Evolutionary conservation across 257 asterid genomes (phyloP), one percentile per base, ranked within the genome.

Genomic region (Solanum chmielewskii): DNA sequence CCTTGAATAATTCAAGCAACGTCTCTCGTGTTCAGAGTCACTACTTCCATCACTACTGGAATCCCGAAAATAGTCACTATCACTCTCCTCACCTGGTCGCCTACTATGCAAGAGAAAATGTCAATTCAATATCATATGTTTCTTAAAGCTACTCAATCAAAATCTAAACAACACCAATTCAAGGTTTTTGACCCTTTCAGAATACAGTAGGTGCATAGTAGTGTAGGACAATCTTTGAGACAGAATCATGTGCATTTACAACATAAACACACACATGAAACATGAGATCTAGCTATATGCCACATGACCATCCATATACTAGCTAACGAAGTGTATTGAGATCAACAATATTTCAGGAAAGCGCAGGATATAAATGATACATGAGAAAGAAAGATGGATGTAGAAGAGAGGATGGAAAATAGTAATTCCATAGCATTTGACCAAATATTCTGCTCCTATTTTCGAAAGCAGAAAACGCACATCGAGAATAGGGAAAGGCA

Each of bases 11-110:
- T 87, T 91, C 83, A 83, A 88, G 91, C 87, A 88, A 86, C 89
- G 90, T 86, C 94, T 92, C 69, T 95, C 98, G 47, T 90, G 96
- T 86, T 96, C 98, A 83, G 92, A 89, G 90, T 97, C 99, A 92
- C 99, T 97, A 89, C 98, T 96, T 78, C 97, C 94, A 82, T 96
- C 98, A 85, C 99, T 97, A 90, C 98, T 91, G 76, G 98, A 94
- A 90, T 95, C 99, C 92, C 95, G 92, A 88, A 89, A 92, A 89
- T 81, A 93, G 85, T 94, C 98, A 69, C 92, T 90, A 89, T 97
- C 99, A 87, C 99, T 96, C 88, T 96, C 99, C 91, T 96, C 98
- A 75, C 96, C 98, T 33, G 87, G 92, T 86, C 86, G 94, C 95
- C 99, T 96, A 85, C 83, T 82, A 70, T 47, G 88, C 52, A 85